Percentiles rank a stretch among this genome's conserved stretches.
Conservation (phyloP, 495 filamentous ascomycete genomes). For the Sordaria brevicollis region DNA sequence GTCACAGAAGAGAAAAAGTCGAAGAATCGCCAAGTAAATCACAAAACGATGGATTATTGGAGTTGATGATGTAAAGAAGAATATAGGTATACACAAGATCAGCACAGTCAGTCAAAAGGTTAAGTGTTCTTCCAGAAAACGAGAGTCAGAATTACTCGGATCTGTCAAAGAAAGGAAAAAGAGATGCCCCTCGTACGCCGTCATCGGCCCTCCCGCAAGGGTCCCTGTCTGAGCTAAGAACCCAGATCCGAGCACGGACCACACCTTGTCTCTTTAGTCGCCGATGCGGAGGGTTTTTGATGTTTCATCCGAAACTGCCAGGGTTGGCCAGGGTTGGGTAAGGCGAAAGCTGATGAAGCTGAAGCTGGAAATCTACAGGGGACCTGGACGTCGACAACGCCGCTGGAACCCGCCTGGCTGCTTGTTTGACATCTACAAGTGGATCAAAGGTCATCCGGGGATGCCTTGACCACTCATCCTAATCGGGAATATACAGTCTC, state of each 20-base stretch:
- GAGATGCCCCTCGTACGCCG: constrained; percentile 10
- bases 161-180: not conserved
- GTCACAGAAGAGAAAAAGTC: not conserved
- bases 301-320: not conserved
- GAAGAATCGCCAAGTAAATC: not conserved
- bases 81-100: not conserved
- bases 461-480: not conserved
- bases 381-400: not conserved
- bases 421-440: not conserved
- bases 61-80: not conserved
- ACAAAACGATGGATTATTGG: not conserved
- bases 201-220: constrained; percentile 3
- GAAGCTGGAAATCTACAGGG: not conserved
- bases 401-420: not conserved
- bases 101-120: not conserved
- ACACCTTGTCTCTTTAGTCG: not conserved
- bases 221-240: not conserved
- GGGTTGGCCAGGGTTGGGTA: not conserved
- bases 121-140: not conserved
- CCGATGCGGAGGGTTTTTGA: not conserved
- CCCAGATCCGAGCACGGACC: not conserved
- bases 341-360: not conserved
- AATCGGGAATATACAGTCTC: not conserved
- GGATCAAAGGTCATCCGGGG: not conserved
- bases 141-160: not conserved